Percentiles rank a stretch among this genome's conserved stretches.
Conservation (phyloP, 2,329 filamentous ascomycete species). For the Claviceps pazoutovae region DNA sequence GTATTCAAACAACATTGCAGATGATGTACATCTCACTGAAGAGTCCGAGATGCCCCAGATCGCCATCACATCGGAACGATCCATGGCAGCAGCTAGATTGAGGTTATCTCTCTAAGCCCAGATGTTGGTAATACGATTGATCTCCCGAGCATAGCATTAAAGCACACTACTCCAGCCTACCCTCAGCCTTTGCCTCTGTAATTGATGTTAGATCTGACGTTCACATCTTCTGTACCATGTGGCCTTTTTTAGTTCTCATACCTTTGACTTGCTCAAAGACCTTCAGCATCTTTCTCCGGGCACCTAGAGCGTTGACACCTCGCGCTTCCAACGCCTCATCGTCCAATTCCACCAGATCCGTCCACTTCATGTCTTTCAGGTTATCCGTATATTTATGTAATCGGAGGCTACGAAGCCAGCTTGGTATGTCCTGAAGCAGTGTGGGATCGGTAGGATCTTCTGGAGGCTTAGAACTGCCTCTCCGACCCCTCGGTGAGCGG, state of each 20-base stretch:
- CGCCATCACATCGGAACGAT: not conserved
- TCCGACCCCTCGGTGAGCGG: conserved; percentile 77
- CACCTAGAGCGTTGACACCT: conserved; percentile 88
- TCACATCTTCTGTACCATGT: not conserved
- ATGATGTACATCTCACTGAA: not conserved
- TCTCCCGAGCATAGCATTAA: not conserved
- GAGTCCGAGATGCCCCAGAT: not conserved
- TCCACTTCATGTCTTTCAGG: conserved; percentile 94
- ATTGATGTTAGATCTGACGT: conserved; percentile 9
- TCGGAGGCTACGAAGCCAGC: conserved; percentile 85
- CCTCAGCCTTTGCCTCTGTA: conserved; percentile 57
- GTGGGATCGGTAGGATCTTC: conserved; percentile 90
- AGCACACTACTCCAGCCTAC: conserved; percentile 41
- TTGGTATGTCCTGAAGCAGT: conserved; percentile 86
- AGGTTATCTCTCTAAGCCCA: not conserved
- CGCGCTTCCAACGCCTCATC: conserved; percentile 86
- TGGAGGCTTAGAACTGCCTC: conserved; percentile 91
- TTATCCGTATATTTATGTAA: conserved; percentile 99
- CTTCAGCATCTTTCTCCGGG: conserved; percentile 95
- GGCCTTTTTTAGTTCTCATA: conserved; percentile 18
- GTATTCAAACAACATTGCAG: conserved; percentile 1
- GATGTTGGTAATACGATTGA: not conserved
- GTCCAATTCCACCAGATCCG: conserved; percentile 78
- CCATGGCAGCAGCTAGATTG: not conserved
- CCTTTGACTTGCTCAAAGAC: conserved; percentile 93